Conservation (phyloP, 108 stramenopile species). For the Cylindrotheca closterium region DNA sequence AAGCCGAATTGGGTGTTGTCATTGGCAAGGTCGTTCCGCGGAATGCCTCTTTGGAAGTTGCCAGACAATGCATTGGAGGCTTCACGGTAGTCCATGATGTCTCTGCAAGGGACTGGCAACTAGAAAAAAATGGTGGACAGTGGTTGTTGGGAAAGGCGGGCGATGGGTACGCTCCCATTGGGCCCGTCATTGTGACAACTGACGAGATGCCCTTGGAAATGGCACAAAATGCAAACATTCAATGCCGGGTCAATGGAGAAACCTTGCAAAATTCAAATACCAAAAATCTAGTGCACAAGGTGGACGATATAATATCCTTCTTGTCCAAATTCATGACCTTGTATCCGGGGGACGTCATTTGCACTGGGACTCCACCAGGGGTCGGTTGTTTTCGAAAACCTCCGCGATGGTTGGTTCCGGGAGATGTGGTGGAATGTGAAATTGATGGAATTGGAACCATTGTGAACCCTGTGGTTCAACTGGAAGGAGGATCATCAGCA, state of each 20-base stretch:
- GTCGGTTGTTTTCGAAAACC: slow-evolving; percentile 70
- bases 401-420: slow-evolving; percentile 50
- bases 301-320: slow-evolving; percentile 42
- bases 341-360: slow-evolving; percentile 60
- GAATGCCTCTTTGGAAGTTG: slow-evolving; percentile 35
- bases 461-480: slow-evolving; percentile 41
- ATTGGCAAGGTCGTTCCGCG: slow-evolving; percentile 50
- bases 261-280: slow-evolving; percentile 54
- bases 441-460: slow-evolving; percentile 62
- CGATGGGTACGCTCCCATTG: slow-evolving; percentile 61
- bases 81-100: slow-evolving; percentile 68
- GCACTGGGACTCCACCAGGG: slow-evolving; percentile 68
- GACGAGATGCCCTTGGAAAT: slow-evolving; percentile 49
- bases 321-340: slow-evolving; percentile 63
- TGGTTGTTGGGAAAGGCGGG: slow-evolving; percentile 61
- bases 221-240: slow-evolving; percentile 44
- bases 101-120: slow-evolving; percentile 60
- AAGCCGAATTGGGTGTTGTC: slow-evolving; percentile 66
- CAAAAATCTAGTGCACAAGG: slow-evolving; percentile 43
- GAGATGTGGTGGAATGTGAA: slow-evolving; percentile 64
- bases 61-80: slow-evolving; percentile 52
- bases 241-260: slow-evolving; percentile 45
- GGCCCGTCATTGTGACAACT: slow-evolving; percentile 53
- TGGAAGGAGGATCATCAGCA: no score
- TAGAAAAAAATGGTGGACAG: slow-evolving; percentile 66